Percentiles rank a stretch among this genome's conserved stretches.
Conservation (phyloP, 768 basidiomycete species). For the Xerocomus spinulosus region DNA sequence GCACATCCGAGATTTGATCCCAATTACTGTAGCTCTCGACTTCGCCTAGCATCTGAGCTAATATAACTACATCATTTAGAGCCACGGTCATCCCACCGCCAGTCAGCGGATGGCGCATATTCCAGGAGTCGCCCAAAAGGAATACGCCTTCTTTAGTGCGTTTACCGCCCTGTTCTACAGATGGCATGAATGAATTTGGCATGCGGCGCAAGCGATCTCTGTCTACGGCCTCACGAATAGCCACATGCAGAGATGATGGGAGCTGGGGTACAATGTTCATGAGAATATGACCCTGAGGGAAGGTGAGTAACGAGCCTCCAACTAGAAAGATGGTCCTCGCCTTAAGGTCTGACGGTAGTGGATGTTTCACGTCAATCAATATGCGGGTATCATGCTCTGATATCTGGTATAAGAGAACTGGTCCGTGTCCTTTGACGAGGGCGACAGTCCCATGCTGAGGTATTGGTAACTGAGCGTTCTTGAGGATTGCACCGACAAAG, state of each 20-base stretch:
- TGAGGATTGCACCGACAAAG: slow-evolving; percentile 82
- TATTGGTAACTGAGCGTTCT: slow-evolving; percentile 70
- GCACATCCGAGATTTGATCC: slow-evolving; percentile 43
- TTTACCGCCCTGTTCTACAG: slow-evolving; percentile 57
- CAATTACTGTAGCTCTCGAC: slow-evolving; percentile 45
- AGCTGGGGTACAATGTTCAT: slow-evolving; percentile 75
- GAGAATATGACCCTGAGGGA: slow-evolving; percentile 59
- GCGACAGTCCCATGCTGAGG: slow-evolving; percentile 80
- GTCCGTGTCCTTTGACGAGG: slow-evolving; percentile 75
- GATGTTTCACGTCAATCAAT: slow-evolving; percentile 83
- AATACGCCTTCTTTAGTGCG: slow-evolving; percentile 63
- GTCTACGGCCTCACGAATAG: slow-evolving; percentile 67
- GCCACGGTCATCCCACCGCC: slow-evolving; percentile 99
- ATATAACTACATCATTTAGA: slow-evolving; percentile 75
- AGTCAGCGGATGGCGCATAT: slow-evolving; percentile 98
- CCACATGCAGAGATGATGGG: slow-evolving; percentile 61
- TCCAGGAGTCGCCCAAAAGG: slow-evolving; percentile 94
- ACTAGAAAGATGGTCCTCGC: slow-evolving; percentile 30
- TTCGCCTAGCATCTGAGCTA: slow-evolving; percentile 55
- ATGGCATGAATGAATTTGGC: slow-evolving; percentile 93
- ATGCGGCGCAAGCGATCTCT: slow-evolving; percentile 80
- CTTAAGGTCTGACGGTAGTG: slow-evolving; percentile 79
- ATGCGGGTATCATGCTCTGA: slow-evolving; percentile 86
- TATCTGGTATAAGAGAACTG: slow-evolving; percentile 92
- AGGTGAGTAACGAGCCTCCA: slow-evolving; percentile 1